Percentiles rank a stretch among this genome's conserved stretches.
These are phyloP conservation scores for Talaromyces sp. DNA, from an alignment of 2,329 filamentous ascomycete genomes.

Conservation along the genomic window DNA sequence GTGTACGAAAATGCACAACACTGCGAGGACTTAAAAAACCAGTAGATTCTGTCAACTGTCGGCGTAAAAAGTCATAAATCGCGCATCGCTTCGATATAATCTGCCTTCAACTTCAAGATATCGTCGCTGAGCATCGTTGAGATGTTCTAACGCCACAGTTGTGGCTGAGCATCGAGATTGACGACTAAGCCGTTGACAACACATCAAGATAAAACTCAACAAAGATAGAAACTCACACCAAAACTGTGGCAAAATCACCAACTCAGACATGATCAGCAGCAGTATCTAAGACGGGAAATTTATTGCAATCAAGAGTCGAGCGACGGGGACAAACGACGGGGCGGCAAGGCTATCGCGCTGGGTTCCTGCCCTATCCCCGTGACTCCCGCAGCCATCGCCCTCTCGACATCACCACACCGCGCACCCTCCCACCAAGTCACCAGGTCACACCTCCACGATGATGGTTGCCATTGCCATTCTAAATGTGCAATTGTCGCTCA, in stretches of 20 bases:
- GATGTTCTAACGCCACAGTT: constrained; percentile 8
- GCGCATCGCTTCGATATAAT: background rate
- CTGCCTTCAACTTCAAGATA: background rate
- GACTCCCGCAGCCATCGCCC: constrained; percentile 1
- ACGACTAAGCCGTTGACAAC: constrained; percentile 10
- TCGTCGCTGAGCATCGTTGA: background rate
- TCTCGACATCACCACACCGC: constrained; percentile 9
- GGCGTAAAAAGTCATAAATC: background rate
- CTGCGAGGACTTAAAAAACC: background rate
- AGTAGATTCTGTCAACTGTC: background rate
- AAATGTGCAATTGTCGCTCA: constrained; percentile 8
- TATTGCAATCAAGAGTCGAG: background rate
- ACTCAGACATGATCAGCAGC: background rate
- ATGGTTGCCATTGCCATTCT: background rate
- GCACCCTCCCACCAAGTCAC: background rate
- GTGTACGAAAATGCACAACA: background rate
- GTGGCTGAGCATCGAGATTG: constrained; percentile 14
- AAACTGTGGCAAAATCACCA: background rate
- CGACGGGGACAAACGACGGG: background rate
- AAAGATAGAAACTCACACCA: background rate
- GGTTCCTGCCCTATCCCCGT: constrained; percentile 1
- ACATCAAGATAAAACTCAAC: background rate
- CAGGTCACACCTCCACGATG: background rate
- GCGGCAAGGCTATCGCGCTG: constrained; percentile 2
- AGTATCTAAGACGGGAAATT: too few relatives aligned